A percentile compares a stretch with the other conserved stretches of the same genome.
Evolutionary conservation across 2,329 filamentous ascomycete genomes (phyloP).

Genomic region (Thyridium curvatum): DNA sequence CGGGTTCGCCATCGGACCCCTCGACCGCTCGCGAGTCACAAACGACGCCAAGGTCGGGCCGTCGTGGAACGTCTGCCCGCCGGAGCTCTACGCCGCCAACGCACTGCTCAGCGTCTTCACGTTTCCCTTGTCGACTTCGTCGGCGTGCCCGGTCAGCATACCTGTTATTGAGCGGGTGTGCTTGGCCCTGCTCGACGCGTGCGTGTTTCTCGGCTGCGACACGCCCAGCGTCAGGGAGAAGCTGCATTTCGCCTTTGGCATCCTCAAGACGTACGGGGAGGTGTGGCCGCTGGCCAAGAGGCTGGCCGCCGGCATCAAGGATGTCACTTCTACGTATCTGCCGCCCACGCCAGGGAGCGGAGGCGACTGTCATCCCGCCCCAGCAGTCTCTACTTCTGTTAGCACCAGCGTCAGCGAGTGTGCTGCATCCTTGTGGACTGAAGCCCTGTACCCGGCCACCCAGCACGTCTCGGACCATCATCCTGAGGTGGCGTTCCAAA

Average conservation of each 20-base stretch:
- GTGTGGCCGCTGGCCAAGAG: slow-evolving; percentile 25
- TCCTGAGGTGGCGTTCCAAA: no score
- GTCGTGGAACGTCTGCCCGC: slow-evolving; percentile 18
- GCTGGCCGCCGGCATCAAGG: slow-evolving; percentile 4
- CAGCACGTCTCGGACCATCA: no score
- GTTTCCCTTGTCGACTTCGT: slow-evolving; percentile 18
- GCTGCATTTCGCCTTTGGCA: slow-evolving; percentile 20
- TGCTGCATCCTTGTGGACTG: no score
- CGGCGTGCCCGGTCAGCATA: slow-evolving; percentile 17
- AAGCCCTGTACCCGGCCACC: no score
- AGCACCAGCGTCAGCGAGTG: no score
- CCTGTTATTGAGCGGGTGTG: slow-evolving; percentile 16
- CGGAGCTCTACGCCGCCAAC: slow-evolving; percentile 24
- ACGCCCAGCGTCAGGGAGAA: slow-evolving; percentile 22
- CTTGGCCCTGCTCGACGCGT: slow-evolving; percentile 23
- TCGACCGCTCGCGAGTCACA: slow-evolving; percentile 16
- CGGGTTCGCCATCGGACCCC: slow-evolving; percentile 20
- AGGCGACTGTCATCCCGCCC: no score
- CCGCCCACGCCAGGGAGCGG: background rate
- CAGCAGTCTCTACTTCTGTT: no score
- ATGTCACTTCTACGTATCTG: slow-evolving; percentile 1
- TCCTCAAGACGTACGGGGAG: slow-evolving; percentile 22
- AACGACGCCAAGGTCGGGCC: slow-evolving; percentile 17
- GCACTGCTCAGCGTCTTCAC: slow-evolving; percentile 22
- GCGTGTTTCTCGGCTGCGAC: slow-evolving; percentile 23